Conservation (phyloP, 257 asterid genomes). For the Ilex asprella region DNA sequence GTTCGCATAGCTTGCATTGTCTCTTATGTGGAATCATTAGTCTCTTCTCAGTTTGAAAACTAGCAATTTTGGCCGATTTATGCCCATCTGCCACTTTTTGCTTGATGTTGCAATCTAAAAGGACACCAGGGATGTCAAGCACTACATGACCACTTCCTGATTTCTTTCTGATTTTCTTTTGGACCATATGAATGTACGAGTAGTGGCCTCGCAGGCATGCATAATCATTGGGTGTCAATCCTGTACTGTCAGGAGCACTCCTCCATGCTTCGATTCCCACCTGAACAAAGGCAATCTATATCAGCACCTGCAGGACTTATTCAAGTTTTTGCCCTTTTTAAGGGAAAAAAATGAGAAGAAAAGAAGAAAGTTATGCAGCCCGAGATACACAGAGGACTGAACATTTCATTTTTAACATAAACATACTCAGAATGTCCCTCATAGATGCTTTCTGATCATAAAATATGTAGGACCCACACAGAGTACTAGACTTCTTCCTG, state of each 20-base stretch:
- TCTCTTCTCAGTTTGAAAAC: conserved; percentile 25
- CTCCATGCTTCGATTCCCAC: conserved; percentile 79
- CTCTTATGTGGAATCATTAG: conserved; percentile 2
- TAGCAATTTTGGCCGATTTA: conserved; percentile 18
- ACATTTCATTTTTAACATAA: no score
- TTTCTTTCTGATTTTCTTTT: conserved; percentile 40
- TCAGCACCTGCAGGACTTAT: neutral
- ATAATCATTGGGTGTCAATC: conserved; percentile 66
- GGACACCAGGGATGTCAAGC: conserved; percentile 34
- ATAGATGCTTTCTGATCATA: no score
- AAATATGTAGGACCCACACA: no score
- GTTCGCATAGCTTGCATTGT: conserved; percentile 30
- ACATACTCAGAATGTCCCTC: no score
- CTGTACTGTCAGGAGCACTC: conserved; percentile 47
- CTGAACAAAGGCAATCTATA: conserved; percentile 27
- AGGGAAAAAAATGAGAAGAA: no score
- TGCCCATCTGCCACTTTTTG: conserved; percentile 20
- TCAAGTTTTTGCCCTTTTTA: neutral
- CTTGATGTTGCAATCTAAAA: conserved; percentile 18
- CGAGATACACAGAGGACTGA: no score
- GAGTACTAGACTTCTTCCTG: no score
- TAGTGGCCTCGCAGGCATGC: conserved; percentile 61
- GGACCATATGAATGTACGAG: conserved; percentile 54
- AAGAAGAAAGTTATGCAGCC: no score
- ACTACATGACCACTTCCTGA: conserved; percentile 32